Conservation (phyloP, 305 asterid genomes). For the Rubia tinctorum region DNA sequence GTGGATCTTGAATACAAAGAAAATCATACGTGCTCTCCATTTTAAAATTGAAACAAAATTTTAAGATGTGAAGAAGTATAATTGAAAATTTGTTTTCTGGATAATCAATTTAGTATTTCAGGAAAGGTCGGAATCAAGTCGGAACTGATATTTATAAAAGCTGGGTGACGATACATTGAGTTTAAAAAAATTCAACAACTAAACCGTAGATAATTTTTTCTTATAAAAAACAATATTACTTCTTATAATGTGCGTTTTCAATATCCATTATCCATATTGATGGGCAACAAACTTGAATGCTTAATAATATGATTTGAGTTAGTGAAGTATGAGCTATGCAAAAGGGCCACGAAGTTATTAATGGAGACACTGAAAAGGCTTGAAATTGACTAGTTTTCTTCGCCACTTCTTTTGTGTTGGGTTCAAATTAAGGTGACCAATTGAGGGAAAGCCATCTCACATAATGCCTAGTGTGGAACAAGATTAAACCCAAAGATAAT, state of each 20-base stretch:
- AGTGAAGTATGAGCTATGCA: constrained; percentile 25
- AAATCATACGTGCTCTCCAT: not conserved
- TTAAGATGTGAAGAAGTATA: not conserved
- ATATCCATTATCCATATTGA: constrained; percentile 1
- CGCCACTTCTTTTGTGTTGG: constrained; percentile 22
- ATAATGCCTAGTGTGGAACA: not conserved
- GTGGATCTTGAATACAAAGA: not conserved
- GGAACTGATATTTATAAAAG: not conserved
- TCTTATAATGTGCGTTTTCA: not conserved
- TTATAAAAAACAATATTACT: not conserved
- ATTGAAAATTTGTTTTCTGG: not conserved
- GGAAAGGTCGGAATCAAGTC: not conserved
- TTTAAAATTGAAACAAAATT: not conserved
- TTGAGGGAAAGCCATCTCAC: constrained; percentile 9
- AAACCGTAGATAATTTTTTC: not conserved
- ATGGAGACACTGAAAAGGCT: constrained; percentile 23
- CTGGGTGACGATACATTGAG: not conserved
- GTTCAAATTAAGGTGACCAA: constrained; percentile 25
- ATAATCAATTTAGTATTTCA: not conserved
- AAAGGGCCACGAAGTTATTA: constrained; percentile 19
- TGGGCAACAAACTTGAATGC: constrained; percentile 2
- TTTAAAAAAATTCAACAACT: not conserved
- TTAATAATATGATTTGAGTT: not conserved
- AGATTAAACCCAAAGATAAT: not conserved
- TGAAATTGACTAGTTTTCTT: constrained; percentile 23